Evolutionary conservation across 2,329 filamentous ascomycete species (phyloP).

Genomic region (Diplodia mutila): DNA sequence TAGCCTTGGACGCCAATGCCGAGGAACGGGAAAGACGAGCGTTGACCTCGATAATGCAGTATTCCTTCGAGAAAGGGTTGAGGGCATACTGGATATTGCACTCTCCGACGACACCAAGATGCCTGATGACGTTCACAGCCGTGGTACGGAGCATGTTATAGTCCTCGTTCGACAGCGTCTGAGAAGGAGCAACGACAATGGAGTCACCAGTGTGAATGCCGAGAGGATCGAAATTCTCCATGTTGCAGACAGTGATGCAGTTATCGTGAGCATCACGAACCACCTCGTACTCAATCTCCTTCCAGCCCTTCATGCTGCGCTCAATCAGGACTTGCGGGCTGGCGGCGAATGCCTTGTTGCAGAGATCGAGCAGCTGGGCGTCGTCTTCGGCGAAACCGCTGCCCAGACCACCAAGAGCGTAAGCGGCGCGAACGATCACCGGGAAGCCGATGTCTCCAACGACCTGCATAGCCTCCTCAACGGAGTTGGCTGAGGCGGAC

Average conservation of each 20-base stretch:
- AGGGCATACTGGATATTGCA: slow-evolving; percentile 99
- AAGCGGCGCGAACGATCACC: slow-evolving; percentile 95
- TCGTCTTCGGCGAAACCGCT: slow-evolving; percentile 95
- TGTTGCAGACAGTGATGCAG: slow-evolving; percentile 99
- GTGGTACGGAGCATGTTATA: slow-evolving; percentile 99
- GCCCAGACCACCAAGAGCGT: slow-evolving; percentile 90
- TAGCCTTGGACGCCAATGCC: slow-evolving; percentile 93
- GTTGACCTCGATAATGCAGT: slow-evolving; percentile 99
- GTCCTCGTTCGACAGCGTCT: slow-evolving; percentile 95
- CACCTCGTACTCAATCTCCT: slow-evolving; percentile 98
- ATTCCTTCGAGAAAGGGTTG: slow-evolving; percentile 92
- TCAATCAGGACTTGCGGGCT: slow-evolving; percentile 97
- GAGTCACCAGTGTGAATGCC: slow-evolving; percentile 98
- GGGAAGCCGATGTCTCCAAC: slow-evolving; percentile 94
- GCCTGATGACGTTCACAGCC: slow-evolving; percentile 94
- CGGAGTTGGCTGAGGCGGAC: slow-evolving; percentile 86
- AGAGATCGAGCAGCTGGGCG: slow-evolving; percentile 79
- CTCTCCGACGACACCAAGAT: slow-evolving; percentile 95
- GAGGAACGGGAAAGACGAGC: slow-evolving; percentile 94
- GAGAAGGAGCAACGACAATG: slow-evolving; percentile 95
- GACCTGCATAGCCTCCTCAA: slow-evolving; percentile 85
- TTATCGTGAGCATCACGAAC: slow-evolving; percentile 95
- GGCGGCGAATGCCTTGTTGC: slow-evolving; percentile 91
- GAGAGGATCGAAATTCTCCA: slow-evolving; percentile 99
- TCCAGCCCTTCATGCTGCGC: slow-evolving; percentile 99